Evolutionary conservation across 768 basidiomycete genomes (phyloP).

Genomic region (Chalciporus sphaerocephalus): DNA sequence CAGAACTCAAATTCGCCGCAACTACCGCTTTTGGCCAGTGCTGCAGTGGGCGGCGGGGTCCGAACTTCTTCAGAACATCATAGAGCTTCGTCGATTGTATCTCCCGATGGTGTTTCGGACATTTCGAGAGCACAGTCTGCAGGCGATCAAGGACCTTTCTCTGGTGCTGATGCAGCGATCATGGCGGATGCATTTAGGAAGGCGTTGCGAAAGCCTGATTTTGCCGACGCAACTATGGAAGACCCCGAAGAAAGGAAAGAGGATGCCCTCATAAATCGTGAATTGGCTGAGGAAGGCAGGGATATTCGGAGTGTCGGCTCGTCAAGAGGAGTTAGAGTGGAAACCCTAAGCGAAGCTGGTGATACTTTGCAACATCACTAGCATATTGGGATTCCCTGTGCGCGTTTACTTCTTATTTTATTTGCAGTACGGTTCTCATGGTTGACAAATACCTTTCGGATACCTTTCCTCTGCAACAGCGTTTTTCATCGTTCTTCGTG

Average conservation of each 20-base stretch:
- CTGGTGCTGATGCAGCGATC: conserved; percentile 82
- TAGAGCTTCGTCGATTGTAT: conserved; percentile 38
- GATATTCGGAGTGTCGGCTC: conserved; percentile 82
- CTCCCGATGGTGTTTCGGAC: conserved; percentile 73
- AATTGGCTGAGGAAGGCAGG: conserved; percentile 85
- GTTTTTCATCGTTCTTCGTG: conserved; percentile 29
- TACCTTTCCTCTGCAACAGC: conserved; percentile 31
- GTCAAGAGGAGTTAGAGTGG: conserved; percentile 74
- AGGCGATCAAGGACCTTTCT: conserved; percentile 68
- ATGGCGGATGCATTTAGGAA: conserved; percentile 91
- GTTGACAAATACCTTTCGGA: conserved; percentile 32
- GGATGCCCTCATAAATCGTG: conserved; percentile 52
- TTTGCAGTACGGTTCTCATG: conserved; percentile 34
- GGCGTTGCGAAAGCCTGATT: conserved; percentile 85
- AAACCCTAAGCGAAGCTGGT: conserved; percentile 56
- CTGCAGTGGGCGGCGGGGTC: conserved; percentile 30
- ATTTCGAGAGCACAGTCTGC: conserved; percentile 57
- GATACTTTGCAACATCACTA: conserved; percentile 46
- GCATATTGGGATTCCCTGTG: conserved; percentile 34
- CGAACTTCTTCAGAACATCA: conserved; percentile 32
- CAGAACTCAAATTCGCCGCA: conserved; percentile 39
- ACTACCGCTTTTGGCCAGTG: conserved; percentile 45
- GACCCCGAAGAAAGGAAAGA: conserved; percentile 47
- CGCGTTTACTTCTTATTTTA: conserved; percentile 35
- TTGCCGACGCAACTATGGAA: conserved; percentile 63